Percentiles rank a stretch among this genome's conserved stretches.
Evolutionary conservation across 768 basidiomycete genomes (phyloP).

Genomic region (Leccinellum rugosiceps): DNA sequence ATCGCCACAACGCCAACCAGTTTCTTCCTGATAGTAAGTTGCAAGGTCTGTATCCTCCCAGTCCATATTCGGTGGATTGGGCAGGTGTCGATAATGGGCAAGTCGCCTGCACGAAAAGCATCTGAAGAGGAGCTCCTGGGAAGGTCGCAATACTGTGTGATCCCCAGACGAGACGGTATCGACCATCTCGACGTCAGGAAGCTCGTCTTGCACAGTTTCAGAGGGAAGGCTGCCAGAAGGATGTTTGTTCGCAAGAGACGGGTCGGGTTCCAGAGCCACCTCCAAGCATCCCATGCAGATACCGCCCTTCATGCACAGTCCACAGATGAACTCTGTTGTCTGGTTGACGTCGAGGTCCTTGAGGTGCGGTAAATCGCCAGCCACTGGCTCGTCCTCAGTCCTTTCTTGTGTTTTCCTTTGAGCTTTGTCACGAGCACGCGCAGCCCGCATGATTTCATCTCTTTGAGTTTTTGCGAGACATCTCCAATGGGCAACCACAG

Average conservation of each 20-base stretch:
- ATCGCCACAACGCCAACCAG: conserved; percentile 70
- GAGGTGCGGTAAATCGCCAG: conserved; percentile 42
- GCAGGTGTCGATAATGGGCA: conserved; percentile 78
- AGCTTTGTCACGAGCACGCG: conserved; percentile 47
- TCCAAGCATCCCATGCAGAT: conserved; percentile 76
- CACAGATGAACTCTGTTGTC: conserved; percentile 79
- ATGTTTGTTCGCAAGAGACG: conserved; percentile 19
- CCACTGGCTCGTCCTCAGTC: conserved; percentile 16
- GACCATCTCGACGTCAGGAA: conserved; percentile 36
- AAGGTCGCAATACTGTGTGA: conserved; percentile 16
- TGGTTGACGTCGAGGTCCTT: conserved; percentile 46
- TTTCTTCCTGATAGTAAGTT: conserved; percentile 52
- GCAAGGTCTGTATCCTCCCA: conserved; percentile 47
- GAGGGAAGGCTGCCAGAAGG: background rate
- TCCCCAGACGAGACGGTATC: conserved; percentile 20
- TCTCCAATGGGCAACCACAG: conserved; percentile 72
- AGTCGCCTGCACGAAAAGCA: conserved; percentile 82
- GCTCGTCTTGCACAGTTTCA: conserved; percentile 8
- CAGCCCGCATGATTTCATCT: conserved; percentile 71
- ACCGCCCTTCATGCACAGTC: conserved; percentile 70
- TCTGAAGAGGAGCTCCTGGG: conserved; percentile 64
- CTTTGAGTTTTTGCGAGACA: conserved; percentile 65
- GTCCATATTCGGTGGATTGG: conserved; percentile 39
- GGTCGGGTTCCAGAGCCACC: conserved; percentile 49
- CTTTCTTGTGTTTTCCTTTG: conserved; percentile 34